phyloP scores from a whole-genome alignment of 148 eudicot genomes.

The Fagopyrum esculentum region DNA sequence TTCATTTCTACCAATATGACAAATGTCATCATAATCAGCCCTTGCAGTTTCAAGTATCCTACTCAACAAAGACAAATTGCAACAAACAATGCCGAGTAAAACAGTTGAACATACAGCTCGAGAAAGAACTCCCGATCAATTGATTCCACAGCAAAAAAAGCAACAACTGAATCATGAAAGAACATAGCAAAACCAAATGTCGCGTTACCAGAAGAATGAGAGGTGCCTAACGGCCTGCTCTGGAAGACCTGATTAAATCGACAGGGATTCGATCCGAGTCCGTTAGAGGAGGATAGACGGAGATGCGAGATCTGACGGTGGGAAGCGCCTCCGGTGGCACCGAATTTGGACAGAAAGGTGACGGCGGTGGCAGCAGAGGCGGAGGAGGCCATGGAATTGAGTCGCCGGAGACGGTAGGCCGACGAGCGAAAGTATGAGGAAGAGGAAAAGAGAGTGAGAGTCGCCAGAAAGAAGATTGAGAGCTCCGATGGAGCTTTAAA shows the following conservation, averaged over 20 bases:
- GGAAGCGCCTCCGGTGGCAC: constrained; percentile 17
- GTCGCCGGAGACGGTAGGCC: constrained; percentile 9
- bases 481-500: background rate
- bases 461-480: constrained; percentile 15
- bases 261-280: constrained; percentile 15
- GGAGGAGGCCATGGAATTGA: constrained; percentile 4
- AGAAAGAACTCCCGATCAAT: background rate
- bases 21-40: too few species aligned
- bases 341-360: constrained; percentile 26
- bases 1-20: too few species aligned
- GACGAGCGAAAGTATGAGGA: constrained; percentile 19
- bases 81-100: background rate
- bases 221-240: constrained; percentile 26
- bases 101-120: background rate
- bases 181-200: background rate
- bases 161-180: background rate
- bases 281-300: constrained; percentile 13
- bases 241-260: constrained; percentile 20
- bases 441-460: constrained; percentile 11
- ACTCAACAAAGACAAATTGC: background rate
- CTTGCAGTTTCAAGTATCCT: too few species aligned
- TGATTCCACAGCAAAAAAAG: background rate
- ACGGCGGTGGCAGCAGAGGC: constrained; percentile 38
- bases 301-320: constrained; percentile 23
- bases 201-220: constrained; percentile 28